These are phyloP conservation scores for Vararia minispora DNA, from an alignment of 768 basidiomycete species.

Conservation along the genomic window DNA sequence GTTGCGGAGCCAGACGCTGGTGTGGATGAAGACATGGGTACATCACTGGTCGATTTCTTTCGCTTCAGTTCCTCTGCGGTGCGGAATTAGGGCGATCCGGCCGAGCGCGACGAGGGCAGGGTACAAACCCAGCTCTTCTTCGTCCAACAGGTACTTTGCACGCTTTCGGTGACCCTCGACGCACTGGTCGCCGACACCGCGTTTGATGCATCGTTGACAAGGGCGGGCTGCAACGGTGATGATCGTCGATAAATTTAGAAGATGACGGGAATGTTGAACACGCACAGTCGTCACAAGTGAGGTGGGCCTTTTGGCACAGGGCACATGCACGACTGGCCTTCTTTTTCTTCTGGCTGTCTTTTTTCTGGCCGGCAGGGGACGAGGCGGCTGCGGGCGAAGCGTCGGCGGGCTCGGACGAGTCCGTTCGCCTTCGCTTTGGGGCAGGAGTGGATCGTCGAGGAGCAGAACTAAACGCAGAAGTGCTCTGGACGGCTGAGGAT, in stretches of 20 bases:
- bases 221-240: conserved; percentile 61
- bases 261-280: conserved; percentile 14
- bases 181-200: conserved; percentile 80
- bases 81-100: conserved; percentile 19
- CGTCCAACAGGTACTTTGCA: conserved; percentile 93
- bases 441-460: background rate
- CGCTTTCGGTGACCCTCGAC: conserved; percentile 96
- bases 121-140: conserved; percentile 76
- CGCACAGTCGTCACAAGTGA: conserved; percentile 98
- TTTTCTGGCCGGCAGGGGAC: conserved; percentile 34
- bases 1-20: no score
- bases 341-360: conserved; percentile 84
- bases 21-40: no score
- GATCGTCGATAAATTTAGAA: conserved; percentile 13
- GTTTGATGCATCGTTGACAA: conserved; percentile 92
- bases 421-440: conserved; percentile 33
- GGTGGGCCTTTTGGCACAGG: conserved; percentile 93
- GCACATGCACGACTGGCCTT: conserved; percentile 91
- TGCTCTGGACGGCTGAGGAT: background rate
- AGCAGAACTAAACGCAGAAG: background rate
- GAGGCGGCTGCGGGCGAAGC: conserved; percentile 39
- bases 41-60: no score
- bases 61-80: conserved; percentile 30
- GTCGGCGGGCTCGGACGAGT: conserved; percentile 49
- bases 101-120: background rate